A percentile compares a stretch with the other conserved stretches of the same genome.
Conservation (phyloP, 345 rosid species). For the Durio zibethinus region DNA sequence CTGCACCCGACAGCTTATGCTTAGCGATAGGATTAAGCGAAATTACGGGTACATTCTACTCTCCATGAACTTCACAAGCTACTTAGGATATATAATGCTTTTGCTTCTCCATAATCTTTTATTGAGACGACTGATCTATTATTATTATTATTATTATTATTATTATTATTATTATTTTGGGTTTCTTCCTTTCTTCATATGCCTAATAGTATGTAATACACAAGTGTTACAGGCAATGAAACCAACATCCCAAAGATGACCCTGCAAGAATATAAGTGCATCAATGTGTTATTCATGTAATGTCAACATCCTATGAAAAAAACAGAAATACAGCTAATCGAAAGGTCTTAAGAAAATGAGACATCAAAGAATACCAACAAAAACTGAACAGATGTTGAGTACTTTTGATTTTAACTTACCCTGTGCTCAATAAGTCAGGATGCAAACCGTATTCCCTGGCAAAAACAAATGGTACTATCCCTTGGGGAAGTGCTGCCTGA, state of each 20-base stretch:
- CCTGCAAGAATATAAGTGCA: conserved; percentile 38
- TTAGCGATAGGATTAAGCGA: background rate
- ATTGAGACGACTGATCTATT: background rate
- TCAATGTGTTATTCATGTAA: background rate
- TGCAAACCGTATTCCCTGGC: conserved; percentile 74
- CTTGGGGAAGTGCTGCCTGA: conserved; percentile 86
- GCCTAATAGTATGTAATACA: conserved; percentile 64
- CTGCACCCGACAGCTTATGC: too few relatives aligned
- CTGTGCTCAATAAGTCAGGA: conserved; percentile 70
- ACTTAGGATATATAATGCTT: background rate
- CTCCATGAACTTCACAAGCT: conserved; percentile 4
- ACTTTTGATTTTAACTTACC: conserved; percentile 35
- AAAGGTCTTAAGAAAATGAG: background rate
- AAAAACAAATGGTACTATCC: conserved; percentile 75
- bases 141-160: too few relatives aligned
- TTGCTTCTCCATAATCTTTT: conserved; percentile 1
- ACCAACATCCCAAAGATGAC: conserved; percentile 87
- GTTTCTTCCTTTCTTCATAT: conserved; percentile 24
- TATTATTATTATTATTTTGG: too few relatives aligned
- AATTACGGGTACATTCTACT: background rate
- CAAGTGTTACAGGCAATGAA: conserved; percentile 66
- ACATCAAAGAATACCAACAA: background rate
- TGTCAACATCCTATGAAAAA: background rate
- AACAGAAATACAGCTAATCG: background rate
- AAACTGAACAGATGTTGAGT: background rate